These are phyloP conservation scores for Kluyveromyces starmeri DNA, from an alignment of 805 yeast species.

Conservation along the genomic window DNA sequence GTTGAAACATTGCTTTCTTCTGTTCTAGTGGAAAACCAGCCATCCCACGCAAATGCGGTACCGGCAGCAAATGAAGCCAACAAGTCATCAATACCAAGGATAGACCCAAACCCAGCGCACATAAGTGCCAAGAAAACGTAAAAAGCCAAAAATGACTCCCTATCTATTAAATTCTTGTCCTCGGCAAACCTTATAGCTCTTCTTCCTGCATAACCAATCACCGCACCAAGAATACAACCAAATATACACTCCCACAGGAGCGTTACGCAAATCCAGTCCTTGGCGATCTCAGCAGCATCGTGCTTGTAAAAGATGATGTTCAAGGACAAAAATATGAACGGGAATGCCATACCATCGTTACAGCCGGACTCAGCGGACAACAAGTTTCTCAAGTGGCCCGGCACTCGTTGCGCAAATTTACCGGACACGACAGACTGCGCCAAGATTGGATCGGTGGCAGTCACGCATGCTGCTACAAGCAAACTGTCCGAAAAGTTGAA, in stretches of 20 bases:
- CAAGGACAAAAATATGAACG: constrained; percentile 68
- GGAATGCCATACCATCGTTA: constrained; percentile 95
- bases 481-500: constrained; percentile 64
- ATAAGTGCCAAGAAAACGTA: constrained; percentile 73
- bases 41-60: constrained; percentile 90
- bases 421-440: constrained; percentile 94
- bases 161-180: constrained; percentile 57
- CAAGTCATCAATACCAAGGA: constrained; percentile 82
- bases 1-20: constrained; percentile 83
- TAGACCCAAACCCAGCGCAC: constrained; percentile 84
- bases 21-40: constrained; percentile 73
- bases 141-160: constrained; percentile 82
- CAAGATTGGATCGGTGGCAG: constrained; percentile 92
- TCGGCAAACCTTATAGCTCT: constrained; percentile 71
- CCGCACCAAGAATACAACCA: constrained; percentile 66
- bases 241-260: constrained; percentile 73
- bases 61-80: constrained; percentile 90
- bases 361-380: constrained; percentile 81
- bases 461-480: constrained; percentile 75
- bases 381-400: constrained; percentile 82
- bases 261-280: constrained; percentile 72
- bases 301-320: constrained; percentile 60
- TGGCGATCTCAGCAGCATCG: constrained; percentile 56
- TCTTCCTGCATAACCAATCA: constrained; percentile 63
- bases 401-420: constrained; percentile 81